These are phyloP conservation scores for Aspergillus sclerotiicarbonarius DNA, from an alignment of 495 filamentous ascomycete genomes.

Conservation along the genomic window DNA sequence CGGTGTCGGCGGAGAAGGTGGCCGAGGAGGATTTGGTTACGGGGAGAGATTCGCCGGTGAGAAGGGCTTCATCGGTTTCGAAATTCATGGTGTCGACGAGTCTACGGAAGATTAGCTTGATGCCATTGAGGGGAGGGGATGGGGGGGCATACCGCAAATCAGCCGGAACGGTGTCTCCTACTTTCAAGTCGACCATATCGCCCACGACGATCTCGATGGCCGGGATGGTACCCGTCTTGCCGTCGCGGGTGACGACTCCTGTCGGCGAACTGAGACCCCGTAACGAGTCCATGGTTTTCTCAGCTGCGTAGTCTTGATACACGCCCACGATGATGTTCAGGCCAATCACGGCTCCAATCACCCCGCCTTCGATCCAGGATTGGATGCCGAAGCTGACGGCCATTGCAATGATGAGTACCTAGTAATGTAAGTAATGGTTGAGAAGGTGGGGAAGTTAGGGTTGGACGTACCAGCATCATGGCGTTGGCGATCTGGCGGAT, in stretches of 20 bases:
- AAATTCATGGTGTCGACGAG: slow-evolving; percentile 69
- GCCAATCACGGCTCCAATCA: slow-evolving; percentile 62
- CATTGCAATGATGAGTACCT: slow-evolving; percentile 70
- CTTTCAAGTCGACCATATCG: slow-evolving; percentile 72
- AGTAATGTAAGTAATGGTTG: not conserved
- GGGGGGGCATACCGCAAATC: slow-evolving; percentile 49
- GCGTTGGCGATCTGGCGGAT: slow-evolving; percentile 65
- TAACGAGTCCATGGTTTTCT: slow-evolving; percentile 75
- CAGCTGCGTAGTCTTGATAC: slow-evolving; percentile 67
- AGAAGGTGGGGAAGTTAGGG: slow-evolving; percentile 6
- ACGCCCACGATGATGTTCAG: slow-evolving; percentile 70
- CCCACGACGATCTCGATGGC: slow-evolving; percentile 59
- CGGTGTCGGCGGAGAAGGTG: slow-evolving; percentile 47
- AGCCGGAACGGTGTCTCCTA: slow-evolving; percentile 80
- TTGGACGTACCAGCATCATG: slow-evolving; percentile 55
- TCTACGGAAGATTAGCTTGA: slow-evolving; percentile 15
- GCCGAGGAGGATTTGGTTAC: slow-evolving; percentile 57
- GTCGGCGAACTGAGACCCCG: slow-evolving; percentile 62
- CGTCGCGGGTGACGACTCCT: slow-evolving; percentile 55
- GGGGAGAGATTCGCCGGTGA: slow-evolving; percentile 77
- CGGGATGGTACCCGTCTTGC: slow-evolving; percentile 50
- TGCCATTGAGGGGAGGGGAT: not conserved
- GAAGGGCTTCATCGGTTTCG: slow-evolving; percentile 69
- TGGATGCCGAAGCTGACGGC: slow-evolving; percentile 65
- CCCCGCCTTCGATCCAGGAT: slow-evolving; percentile 70